These are phyloP conservation scores for Helicostylum pulchrum DNA, from an alignment of 192 early-diverging fungal species.

Conservation along the genomic window DNA sequence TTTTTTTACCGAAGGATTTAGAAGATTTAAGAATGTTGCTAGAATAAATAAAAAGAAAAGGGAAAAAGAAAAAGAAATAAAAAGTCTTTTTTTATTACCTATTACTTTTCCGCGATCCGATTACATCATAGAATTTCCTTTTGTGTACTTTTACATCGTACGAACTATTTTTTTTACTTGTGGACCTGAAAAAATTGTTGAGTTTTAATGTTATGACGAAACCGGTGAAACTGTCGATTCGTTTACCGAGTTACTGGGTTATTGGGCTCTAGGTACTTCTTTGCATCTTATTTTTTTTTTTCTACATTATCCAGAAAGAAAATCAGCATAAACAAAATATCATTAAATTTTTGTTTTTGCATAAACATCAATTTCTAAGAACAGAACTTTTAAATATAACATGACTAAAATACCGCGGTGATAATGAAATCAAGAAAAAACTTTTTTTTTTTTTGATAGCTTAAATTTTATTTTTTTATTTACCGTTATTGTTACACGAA, in stretches of 20 bases:
- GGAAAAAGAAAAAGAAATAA: neutral
- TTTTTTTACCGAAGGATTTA: no score
- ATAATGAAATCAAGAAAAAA: neutral
- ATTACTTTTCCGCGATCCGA: neutral
- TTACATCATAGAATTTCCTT: slow-evolving; percentile 4
- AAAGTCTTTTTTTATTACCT: neutral
- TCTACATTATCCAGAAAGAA: neutral
- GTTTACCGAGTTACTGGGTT: neutral
- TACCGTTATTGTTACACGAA: no score
- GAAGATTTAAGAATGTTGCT: no score
- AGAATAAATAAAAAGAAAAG: neutral
- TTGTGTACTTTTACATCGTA: neutral
- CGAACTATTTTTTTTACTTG: neutral
- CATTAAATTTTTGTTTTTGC: neutral
- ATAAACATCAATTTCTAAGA: neutral
- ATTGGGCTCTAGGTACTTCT: neutral
- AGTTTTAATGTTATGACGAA: slow-evolving; percentile 2
- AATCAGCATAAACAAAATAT: neutral
- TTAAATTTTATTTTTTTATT: no score
- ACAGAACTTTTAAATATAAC: neutral
- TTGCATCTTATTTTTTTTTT: neutral
- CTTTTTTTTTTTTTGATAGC: slow-evolving; percentile 4
- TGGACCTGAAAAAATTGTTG: neutral
- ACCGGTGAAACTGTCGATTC: neutral
- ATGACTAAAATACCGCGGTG: no score